These are phyloP conservation scores for Arthrobotrys entomopaga DNA, from an alignment of 2,329 filamentous ascomycete species.

Conservation along the genomic window DNA sequence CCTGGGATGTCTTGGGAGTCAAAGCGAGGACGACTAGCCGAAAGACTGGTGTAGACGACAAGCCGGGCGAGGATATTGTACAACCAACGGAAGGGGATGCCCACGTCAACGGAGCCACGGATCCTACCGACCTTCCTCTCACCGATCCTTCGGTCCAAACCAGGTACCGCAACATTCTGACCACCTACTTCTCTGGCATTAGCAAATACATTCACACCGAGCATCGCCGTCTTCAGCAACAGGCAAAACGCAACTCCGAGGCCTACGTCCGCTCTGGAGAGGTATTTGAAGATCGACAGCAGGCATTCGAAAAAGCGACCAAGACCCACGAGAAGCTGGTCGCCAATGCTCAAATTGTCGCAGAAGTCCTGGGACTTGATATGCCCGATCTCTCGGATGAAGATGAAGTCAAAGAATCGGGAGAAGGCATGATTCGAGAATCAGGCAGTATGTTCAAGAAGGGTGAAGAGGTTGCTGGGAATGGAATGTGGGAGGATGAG, in stretches of 20 bases:
- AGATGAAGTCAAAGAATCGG: slow-evolving; percentile 73
- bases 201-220: slow-evolving; percentile 88
- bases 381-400: slow-evolving; percentile 94
- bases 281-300: slow-evolving; percentile 95
- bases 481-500: slow-evolving; percentile 98
- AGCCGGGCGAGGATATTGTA: slow-evolving; percentile 64
- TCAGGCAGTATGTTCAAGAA: slow-evolving; percentile 59
- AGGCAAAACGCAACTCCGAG: slow-evolving; percentile 94
- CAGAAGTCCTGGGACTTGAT: slow-evolving; percentile 85
- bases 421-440: slow-evolving; percentile 75
- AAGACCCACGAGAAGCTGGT: slow-evolving; percentile 92
- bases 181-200: slow-evolving; percentile 90
- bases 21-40: slow-evolving; percentile 79
- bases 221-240: slow-evolving; percentile 85
- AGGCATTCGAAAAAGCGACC: slow-evolving; percentile 92
- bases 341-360: slow-evolving; percentile 87
- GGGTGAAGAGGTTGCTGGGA: slow-evolving; percentile 86
- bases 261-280: slow-evolving; percentile 98
- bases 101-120: slow-evolving; percentile 61
- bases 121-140: slow-evolving; percentile 64
- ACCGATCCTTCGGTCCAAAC: slow-evolving; percentile 81
- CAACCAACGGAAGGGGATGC: slow-evolving; percentile 45
- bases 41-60: slow-evolving; percentile 84
- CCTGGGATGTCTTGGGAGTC: slow-evolving; percentile 91
- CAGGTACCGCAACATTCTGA: slow-evolving; percentile 85